These are phyloP conservation scores for Trametes cubensis DNA, from an alignment of 768 basidiomycete species.

Conservation along the genomic window DNA sequence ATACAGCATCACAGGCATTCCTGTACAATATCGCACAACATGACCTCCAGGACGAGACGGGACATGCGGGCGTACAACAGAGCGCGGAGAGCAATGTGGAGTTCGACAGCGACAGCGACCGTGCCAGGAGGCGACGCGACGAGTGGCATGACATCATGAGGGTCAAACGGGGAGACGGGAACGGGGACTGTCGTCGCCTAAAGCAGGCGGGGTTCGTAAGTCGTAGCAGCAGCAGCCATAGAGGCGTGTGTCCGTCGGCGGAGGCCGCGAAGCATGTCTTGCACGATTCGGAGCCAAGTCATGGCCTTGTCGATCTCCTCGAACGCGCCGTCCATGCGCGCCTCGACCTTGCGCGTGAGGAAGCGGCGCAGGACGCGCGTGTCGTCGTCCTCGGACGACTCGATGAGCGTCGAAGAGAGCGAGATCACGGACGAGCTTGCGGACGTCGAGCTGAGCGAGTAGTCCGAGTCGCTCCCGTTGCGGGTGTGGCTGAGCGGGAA, in stretches of 20 bases:
- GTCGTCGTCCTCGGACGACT: slow-evolving; percentile 66
- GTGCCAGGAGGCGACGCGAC: no score
- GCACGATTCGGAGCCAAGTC: slow-evolving; percentile 65
- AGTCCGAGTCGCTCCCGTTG: slow-evolving; percentile 19
- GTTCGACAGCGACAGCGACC: no score
- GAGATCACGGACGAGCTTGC: slow-evolving; percentile 46
- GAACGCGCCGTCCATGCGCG: slow-evolving; percentile 54
- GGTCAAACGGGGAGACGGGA: no score
- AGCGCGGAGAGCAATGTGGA: neutral
- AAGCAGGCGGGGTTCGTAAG: neutral
- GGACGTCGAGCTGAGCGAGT: slow-evolving; percentile 23
- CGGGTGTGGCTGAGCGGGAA: slow-evolving; percentile 16
- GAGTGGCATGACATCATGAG: no score
- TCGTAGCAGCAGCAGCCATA: neutral
- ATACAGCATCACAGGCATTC: slow-evolving; percentile 2
- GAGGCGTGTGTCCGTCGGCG: slow-evolving; percentile 13
- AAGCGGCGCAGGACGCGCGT: slow-evolving; percentile 61
- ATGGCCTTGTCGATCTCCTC: slow-evolving; percentile 65
- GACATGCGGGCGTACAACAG: neutral
- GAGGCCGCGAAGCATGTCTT: slow-evolving; percentile 40
- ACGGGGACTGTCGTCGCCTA: neutral
- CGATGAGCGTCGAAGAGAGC: slow-evolving; percentile 50
- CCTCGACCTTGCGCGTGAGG: slow-evolving; percentile 67
- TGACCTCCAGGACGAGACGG: neutral
- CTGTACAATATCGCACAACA: slow-evolving; percentile 12